phyloP scores from a whole-genome alignment of 1,139 yeast genomes.

The Martiniozyma asiatica region DNA sequence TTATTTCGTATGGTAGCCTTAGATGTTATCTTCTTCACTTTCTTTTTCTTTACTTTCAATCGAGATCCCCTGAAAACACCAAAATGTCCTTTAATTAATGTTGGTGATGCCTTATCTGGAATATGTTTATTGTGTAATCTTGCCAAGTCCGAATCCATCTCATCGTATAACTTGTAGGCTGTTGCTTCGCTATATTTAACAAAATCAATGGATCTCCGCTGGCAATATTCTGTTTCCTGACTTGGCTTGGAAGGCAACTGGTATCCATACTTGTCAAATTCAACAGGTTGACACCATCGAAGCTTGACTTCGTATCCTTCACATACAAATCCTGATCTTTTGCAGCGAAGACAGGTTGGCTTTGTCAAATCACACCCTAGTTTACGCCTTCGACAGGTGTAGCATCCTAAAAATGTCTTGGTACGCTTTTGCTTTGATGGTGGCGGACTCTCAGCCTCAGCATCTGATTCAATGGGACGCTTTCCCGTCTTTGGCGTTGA shows the following conservation, averaged over 20 bases:
- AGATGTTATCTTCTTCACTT: slow-evolving; percentile 1
- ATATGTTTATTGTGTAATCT: slow-evolving; percentile 43
- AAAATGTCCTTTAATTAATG: slow-evolving; percentile 66
- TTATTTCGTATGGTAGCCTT: neutral
- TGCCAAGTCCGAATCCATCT: slow-evolving; percentile 65
- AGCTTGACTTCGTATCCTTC: slow-evolving; percentile 77
- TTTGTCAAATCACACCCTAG: slow-evolving; percentile 46
- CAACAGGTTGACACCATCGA: slow-evolving; percentile 46
- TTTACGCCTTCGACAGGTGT: slow-evolving; percentile 50
- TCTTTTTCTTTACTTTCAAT: slow-evolving; percentile 5
- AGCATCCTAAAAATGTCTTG: slow-evolving; percentile 38
- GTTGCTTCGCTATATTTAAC: slow-evolving; percentile 52
- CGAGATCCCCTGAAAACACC: slow-evolving; percentile 53
- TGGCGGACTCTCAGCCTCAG: no score
- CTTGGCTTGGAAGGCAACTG: slow-evolving; percentile 22
- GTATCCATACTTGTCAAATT: slow-evolving; percentile 22
- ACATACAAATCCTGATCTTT: slow-evolving; percentile 47
- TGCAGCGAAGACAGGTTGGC: slow-evolving; percentile 43
- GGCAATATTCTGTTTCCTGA: slow-evolving; percentile 36
- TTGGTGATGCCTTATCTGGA: slow-evolving; percentile 29
- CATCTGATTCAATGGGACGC: no score
- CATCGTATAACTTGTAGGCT: slow-evolving; percentile 64
- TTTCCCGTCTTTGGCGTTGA: no score
- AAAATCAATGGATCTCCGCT: slow-evolving; percentile 65
- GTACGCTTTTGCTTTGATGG: slow-evolving; percentile 12